These are phyloP conservation scores for Lactuca saligna DNA, from an alignment of 129 eudicot genomes.

Conservation along the genomic window DNA sequence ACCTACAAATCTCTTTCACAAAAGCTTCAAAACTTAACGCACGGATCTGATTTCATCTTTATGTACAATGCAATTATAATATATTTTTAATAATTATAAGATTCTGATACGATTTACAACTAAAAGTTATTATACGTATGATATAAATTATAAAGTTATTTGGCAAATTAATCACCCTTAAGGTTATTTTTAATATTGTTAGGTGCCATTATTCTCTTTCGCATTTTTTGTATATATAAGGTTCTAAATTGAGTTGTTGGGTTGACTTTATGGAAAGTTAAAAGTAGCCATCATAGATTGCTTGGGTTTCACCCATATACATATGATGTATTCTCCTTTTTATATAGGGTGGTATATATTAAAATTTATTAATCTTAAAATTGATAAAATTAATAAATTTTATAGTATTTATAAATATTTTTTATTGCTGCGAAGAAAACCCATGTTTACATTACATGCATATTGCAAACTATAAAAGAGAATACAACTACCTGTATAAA, in stretches of 20 bases:
- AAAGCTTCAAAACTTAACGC: slow-evolving; percentile 19
- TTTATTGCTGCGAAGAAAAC: neutral
- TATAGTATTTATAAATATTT: too few relatives aligned
- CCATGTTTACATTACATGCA: neutral
- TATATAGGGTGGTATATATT: neutral
- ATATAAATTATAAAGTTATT: too few relatives aligned
- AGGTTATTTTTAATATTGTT: neutral
- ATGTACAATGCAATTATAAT: too few relatives aligned
- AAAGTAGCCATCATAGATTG: slow-evolving; percentile 33
- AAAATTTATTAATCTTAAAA: neutral
- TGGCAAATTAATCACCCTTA: neutral
- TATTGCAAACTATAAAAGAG: neutral
- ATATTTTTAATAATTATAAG: too few relatives aligned
- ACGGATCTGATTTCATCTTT: too few relatives aligned
- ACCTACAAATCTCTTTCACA: slow-evolving; percentile 21
- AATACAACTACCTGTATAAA: neutral
- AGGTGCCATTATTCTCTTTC: neutral
- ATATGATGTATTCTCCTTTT: slow-evolving; percentile 24
- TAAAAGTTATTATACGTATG: neutral
- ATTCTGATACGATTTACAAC: neutral
- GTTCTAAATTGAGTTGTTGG: slow-evolving; percentile 15
- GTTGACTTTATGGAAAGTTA: slow-evolving; percentile 40
- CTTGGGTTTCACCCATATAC: slow-evolving; percentile 35
- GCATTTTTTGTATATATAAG: neutral
- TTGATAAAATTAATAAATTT: neutral